Percentiles rank a stretch among this genome's conserved stretches.
phyloP scores from a whole-genome alignment of 257 asterid genomes.

The Osmanthus fragrans region DNA sequence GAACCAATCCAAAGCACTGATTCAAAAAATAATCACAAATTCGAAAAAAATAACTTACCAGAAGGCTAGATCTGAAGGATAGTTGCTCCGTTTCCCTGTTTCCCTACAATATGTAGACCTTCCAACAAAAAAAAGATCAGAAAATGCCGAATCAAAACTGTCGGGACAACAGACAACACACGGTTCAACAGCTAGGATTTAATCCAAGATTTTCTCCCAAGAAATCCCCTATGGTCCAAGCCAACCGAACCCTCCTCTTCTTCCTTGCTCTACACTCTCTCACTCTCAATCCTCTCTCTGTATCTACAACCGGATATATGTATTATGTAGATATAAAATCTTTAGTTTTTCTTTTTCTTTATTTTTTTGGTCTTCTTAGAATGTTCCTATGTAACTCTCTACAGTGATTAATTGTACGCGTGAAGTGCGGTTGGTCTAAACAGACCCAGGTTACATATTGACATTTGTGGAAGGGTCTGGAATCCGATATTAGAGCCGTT shows the following conservation, averaged over 20 bases:
- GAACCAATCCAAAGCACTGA: background rate
- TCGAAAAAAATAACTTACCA: constrained; percentile 47
- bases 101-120: constrained; percentile 25
- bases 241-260: constrained; percentile 30
- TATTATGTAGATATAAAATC: constrained; percentile 16
- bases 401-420: constrained; percentile 16
- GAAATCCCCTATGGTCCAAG: constrained; percentile 20
- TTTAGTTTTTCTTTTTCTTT: background rate
- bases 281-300: constrained; percentile 14
- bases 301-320: background rate
- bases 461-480: constrained; percentile 50
- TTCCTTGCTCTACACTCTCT: constrained; percentile 14
- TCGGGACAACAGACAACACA: constrained; percentile 29
- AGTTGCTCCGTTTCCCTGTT: constrained; percentile 21
- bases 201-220: constrained; percentile 32
- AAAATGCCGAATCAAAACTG: constrained; percentile 41
- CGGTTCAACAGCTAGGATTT: constrained; percentile 36
- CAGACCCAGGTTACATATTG: constrained; percentile 24
- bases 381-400: constrained; percentile 12
- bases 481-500: constrained; percentile 41
- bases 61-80: constrained; percentile 64
- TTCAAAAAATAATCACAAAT: background rate
- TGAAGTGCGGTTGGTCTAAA: constrained; percentile 35
- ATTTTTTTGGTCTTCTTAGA: background rate
- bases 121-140: constrained; percentile 23